Conservation (phyloP, 345 rosid species). For the Odontarrhena argentea region DNA sequence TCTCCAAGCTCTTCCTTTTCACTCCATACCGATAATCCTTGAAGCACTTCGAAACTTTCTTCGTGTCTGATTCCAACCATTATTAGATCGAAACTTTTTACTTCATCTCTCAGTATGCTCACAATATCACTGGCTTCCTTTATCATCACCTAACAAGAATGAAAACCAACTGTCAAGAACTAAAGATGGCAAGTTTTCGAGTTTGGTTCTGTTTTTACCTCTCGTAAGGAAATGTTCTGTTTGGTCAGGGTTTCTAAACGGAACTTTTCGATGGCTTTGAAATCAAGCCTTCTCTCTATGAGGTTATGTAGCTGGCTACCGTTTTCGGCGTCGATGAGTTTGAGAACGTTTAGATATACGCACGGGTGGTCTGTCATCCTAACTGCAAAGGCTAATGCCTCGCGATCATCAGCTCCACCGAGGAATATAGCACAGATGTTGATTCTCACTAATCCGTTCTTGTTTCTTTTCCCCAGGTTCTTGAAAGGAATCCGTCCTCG, state of each 20-base stretch:
- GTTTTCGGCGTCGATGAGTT: neutral
- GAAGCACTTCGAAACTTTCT: constrained; percentile 9
- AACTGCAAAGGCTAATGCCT: constrained; percentile 38
- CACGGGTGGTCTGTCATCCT: constrained; percentile 32
- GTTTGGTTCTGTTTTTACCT: neutral
- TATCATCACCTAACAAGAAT: constrained; percentile 3
- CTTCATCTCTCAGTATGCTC: constrained; percentile 10
- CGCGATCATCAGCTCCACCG: constrained; percentile 53
- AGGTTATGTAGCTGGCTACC: constrained; percentile 10
- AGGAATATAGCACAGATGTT: constrained; percentile 41
- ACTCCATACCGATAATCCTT: constrained; percentile 46
- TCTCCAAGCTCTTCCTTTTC: constrained; percentile 45
- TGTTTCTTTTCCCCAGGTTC: neutral
- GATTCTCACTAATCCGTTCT: neutral
- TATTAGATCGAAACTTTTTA: constrained; percentile 37
- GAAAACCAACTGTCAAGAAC: neutral
- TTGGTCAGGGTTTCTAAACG: neutral
- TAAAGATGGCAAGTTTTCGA: no score
- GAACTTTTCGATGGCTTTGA: constrained; percentile 25
- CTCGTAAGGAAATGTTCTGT: constrained; percentile 14
- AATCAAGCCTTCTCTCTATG: constrained; percentile 37
- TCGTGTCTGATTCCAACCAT: constrained; percentile 47
- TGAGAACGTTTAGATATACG: constrained; percentile 27
- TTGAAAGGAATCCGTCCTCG: constrained; percentile 31
- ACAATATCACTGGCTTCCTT: constrained; percentile 26